phyloP scores from a whole-genome alignment of 306 rosid species.

The Fragaria vesca region DNA sequence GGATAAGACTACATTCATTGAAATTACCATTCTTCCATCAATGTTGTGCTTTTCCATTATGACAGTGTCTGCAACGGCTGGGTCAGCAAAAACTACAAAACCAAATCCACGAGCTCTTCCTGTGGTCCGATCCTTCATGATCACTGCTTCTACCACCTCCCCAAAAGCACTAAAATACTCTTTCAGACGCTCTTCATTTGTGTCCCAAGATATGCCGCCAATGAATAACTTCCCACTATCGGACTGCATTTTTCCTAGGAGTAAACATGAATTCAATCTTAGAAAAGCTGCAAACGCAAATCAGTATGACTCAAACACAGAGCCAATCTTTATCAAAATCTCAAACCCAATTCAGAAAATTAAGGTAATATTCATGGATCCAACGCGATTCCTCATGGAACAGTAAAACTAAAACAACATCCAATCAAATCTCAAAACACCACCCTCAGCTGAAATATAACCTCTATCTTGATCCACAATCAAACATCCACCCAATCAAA shows the following conservation, averaged over 20 bases:
- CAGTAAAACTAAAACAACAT: constrained; percentile 22
- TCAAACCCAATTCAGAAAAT: constrained; percentile 21
- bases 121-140: constrained; percentile 98
- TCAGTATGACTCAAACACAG: constrained; percentile 16
- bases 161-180: constrained; percentile 84
- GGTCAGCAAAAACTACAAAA: constrained; percentile 82
- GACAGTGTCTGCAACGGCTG: constrained; percentile 76
- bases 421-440: constrained; percentile 25
- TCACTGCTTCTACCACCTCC: constrained; percentile 88
- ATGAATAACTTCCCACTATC: constrained; percentile 82
- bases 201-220: constrained; percentile 98
- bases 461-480: constrained; percentile 18
- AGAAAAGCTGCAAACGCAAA: constrained; percentile 34
- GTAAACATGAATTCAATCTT: constrained; percentile 10
- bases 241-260: constrained; percentile 58
- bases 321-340: constrained; percentile 14
- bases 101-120: constrained; percentile 98
- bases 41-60: constrained; percentile 84
- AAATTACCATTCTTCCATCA: constrained; percentile 88
- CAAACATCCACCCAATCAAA: constrained; percentile 19
- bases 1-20: background rate
- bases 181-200: constrained; percentile 87
- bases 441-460: constrained; percentile 30
- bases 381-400: constrained; percentile 24
- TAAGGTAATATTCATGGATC: constrained; percentile 37